These are phyloP conservation scores for Dendrocalamus sinicus DNA, from an alignment of 176 grass and related monocot species.

Conservation along the genomic window DNA sequence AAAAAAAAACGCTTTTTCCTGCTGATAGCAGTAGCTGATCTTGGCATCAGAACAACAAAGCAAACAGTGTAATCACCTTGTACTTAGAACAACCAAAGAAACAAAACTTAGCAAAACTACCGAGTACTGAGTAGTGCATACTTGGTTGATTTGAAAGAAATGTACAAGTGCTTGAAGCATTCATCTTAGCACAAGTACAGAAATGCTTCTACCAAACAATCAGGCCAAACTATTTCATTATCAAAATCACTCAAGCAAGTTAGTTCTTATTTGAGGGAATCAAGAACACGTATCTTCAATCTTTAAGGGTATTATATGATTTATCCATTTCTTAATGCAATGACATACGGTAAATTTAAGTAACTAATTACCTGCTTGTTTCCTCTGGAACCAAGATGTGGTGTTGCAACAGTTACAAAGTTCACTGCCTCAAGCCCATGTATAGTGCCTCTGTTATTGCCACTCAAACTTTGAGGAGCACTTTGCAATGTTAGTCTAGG, in stretches of 20 bases:
- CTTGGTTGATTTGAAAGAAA: constrained; percentile 13
- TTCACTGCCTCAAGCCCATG: constrained; percentile 86
- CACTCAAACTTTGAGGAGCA: constrained; percentile 42
- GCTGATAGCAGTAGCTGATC: background rate
- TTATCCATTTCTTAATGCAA: constrained; percentile 13
- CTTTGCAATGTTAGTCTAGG: constrained; percentile 45
- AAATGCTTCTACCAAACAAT: constrained; percentile 23
- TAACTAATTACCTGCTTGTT: constrained; percentile 71
- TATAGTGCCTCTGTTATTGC: constrained; percentile 53
- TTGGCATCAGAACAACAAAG: background rate
- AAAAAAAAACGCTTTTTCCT: background rate
- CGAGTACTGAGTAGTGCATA: background rate
- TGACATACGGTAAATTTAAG: background rate
- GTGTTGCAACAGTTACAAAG: constrained; percentile 86
- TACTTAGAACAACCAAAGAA: background rate
- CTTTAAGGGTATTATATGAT: background rate
- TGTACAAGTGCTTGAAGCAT: background rate
- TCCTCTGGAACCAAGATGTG: constrained; percentile 99
- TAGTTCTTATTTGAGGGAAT: constrained; percentile 1
- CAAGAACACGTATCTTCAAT: background rate
- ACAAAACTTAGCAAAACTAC: constrained; percentile 6
- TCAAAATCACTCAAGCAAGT: constrained; percentile 16
- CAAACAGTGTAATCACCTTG: background rate
- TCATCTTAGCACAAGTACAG: background rate
- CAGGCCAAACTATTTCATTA: background rate